phyloP scores from a whole-genome alignment of 2,329 filamentous ascomycete genomes.

The Verticillium albo-atrum region DNA sequence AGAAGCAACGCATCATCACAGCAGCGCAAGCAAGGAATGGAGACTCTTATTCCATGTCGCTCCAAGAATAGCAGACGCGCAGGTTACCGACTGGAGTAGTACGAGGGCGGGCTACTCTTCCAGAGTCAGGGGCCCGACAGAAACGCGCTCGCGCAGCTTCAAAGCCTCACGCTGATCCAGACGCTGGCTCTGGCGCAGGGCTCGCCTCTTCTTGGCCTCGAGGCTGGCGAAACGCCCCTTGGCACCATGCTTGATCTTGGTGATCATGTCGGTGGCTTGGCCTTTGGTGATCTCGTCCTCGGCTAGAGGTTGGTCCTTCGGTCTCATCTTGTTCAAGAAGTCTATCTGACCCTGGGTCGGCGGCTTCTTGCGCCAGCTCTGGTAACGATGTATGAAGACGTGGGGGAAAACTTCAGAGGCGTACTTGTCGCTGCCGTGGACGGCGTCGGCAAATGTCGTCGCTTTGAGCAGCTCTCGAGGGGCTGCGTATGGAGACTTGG shows the following conservation, averaged over 20 bases:
- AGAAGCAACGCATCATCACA: too few species aligned
- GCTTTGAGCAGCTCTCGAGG: slow-evolving; percentile 66
- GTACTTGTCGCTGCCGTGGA: slow-evolving; percentile 82
- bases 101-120: neutral
- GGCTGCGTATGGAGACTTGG: slow-evolving; percentile 59
- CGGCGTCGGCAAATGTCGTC: slow-evolving; percentile 65
- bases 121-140: slow-evolving; percentile 46
- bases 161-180: slow-evolving; percentile 33
- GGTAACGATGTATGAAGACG: slow-evolving; percentile 59
- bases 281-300: slow-evolving; percentile 66
- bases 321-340: slow-evolving; percentile 64
- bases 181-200: slow-evolving; percentile 29
- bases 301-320: slow-evolving; percentile 47
- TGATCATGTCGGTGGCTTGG: slow-evolving; percentile 84
- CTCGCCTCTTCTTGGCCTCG: slow-evolving; percentile 47
- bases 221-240: slow-evolving; percentile 55
- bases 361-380: slow-evolving; percentile 64
- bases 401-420: slow-evolving; percentile 63
- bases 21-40: too few species aligned
- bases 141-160: slow-evolving; percentile 45
- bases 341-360: slow-evolving; percentile 64
- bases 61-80: neutral
- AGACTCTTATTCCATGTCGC: too few species aligned
- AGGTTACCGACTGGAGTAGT: too few species aligned
- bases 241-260: slow-evolving; percentile 81